A percentile compares a stretch with the other conserved stretches of the same genome.
These are phyloP conservation scores for Symbiodinium pilosum DNA, from an alignment of 73 alveolate genomes.

Conservation along the genomic window DNA sequence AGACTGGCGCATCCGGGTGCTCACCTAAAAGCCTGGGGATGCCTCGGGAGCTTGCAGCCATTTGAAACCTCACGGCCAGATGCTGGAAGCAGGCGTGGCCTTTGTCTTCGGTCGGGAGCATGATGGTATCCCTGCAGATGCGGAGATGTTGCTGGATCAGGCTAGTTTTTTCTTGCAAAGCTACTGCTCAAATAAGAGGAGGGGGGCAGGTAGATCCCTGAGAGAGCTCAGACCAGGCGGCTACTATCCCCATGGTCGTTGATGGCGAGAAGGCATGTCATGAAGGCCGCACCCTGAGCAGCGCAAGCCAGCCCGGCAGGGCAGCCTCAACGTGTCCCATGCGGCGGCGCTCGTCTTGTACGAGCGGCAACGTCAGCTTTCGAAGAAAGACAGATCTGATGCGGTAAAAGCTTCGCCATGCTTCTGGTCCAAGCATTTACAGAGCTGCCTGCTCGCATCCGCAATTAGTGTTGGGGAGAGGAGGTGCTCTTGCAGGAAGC, in stretches of 20 bases:
- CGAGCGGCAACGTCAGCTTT: conserved; percentile 54
- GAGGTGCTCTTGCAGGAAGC: too few relatives aligned
- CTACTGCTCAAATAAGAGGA: too few relatives aligned
- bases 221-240: background rate
- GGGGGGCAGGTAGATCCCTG: too few relatives aligned
- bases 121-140: conserved; percentile 60
- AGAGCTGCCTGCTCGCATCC: too few relatives aligned
- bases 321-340: conserved; percentile 83
- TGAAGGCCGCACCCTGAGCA: too few relatives aligned
- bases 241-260: conserved; percentile 6
- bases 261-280: background rate
- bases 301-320: conserved; percentile 22
- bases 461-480: too few relatives aligned
- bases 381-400: too few relatives aligned
- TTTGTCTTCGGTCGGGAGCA: conserved; percentile 76
- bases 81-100: conserved; percentile 38
- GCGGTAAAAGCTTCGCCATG: too few relatives aligned
- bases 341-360: conserved; percentile 62
- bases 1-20: background rate
- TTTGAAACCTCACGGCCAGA: background rate
- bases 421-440: too few relatives aligned
- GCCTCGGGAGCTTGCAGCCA: background rate
- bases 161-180: background rate
- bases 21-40: too few relatives aligned
- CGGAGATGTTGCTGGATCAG: conserved; percentile 39